Percentiles rank a stretch among this genome's conserved stretches.
These are phyloP conservation scores for Bipolaris gigantea DNA, from an alignment of 2,329 filamentous ascomycete species.

Conservation along the genomic window DNA sequence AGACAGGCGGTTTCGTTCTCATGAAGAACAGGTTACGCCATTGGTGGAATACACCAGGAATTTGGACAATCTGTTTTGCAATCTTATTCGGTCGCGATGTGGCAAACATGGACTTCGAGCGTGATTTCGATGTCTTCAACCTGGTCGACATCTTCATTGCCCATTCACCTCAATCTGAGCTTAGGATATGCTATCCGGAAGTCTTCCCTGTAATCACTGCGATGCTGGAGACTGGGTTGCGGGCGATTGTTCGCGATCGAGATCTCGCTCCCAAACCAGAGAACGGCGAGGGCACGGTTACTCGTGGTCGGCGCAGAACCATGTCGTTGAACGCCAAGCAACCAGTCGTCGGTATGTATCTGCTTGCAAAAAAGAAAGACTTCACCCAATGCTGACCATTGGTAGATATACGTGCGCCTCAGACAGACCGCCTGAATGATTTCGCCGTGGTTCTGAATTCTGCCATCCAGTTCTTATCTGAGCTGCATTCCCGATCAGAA, in stretches of 20 bases:
- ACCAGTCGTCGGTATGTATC: slow-evolving; percentile 35
- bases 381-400: slow-evolving; percentile 15
- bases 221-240: slow-evolving; percentile 85
- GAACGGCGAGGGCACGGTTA: slow-evolving; percentile 23
- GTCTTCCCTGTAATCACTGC: slow-evolving; percentile 76
- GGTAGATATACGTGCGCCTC: slow-evolving; percentile 35
- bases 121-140: slow-evolving; percentile 72
- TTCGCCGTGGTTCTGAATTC: slow-evolving; percentile 71
- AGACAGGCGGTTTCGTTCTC: slow-evolving; percentile 84
- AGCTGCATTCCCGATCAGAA: slow-evolving; percentile 74
- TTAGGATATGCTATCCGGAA: slow-evolving; percentile 74
- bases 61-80: slow-evolving; percentile 88
- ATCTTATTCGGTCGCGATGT: slow-evolving; percentile 86
- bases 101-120: slow-evolving; percentile 70
- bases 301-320: slow-evolving; percentile 58
- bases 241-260: slow-evolving; percentile 48
- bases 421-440: slow-evolving; percentile 50
- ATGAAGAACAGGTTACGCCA: slow-evolving; percentile 79
- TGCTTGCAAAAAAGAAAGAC: fast-evolving
- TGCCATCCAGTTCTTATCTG: slow-evolving; percentile 75
- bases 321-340: slow-evolving; percentile 68
- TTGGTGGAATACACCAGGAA: slow-evolving; percentile 83
- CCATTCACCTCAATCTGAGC: slow-evolving; percentile 45
- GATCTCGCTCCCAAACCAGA: slow-evolving; percentile 26
- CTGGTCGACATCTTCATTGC: slow-evolving; percentile 71